phyloP scores from a whole-genome alignment of 179 eudicot species.

The Spinacia oleracea region DNA sequence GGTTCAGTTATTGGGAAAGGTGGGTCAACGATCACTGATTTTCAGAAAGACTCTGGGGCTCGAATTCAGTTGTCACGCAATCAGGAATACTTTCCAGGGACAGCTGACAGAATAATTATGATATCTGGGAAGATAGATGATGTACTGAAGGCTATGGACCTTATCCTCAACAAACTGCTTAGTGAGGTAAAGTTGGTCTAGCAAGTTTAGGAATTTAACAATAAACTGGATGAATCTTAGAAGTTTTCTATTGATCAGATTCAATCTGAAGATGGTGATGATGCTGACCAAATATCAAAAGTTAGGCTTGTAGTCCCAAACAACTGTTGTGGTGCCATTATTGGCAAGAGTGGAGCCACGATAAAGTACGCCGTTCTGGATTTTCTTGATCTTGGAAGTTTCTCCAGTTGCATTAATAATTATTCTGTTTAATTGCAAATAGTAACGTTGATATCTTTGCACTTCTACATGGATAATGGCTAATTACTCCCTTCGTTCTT shows the following conservation, averaged over 20 bases:
- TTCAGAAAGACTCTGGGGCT: constrained; percentile 89
- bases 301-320: constrained; percentile 86
- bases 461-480: not conserved
- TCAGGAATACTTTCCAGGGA: constrained; percentile 90
- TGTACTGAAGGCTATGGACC: constrained; percentile 76
- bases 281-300: constrained; percentile 60
- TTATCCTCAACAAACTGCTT: constrained; percentile 71
- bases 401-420: not conserved
- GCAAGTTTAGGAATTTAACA: not conserved
- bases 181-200: constrained; percentile 53
- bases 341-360: constrained; percentile 91
- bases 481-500: no score
- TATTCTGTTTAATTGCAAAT: constrained; percentile 5
- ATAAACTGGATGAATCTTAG: constrained; percentile 1
- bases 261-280: constrained; percentile 62
- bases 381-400: not conserved
- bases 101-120: constrained; percentile 86
- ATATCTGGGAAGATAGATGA: constrained; percentile 74
- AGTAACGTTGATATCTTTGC: not conserved
- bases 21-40: constrained; percentile 80
- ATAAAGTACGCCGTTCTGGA: constrained; percentile 54
- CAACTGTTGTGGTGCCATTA: constrained; percentile 92
- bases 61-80: constrained; percentile 94
- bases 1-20: constrained; percentile 97
- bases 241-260: constrained; percentile 41